Conservation (phyloP, 2,329 filamentous ascomycete species). For the Davidsoniella virescens region DNA sequence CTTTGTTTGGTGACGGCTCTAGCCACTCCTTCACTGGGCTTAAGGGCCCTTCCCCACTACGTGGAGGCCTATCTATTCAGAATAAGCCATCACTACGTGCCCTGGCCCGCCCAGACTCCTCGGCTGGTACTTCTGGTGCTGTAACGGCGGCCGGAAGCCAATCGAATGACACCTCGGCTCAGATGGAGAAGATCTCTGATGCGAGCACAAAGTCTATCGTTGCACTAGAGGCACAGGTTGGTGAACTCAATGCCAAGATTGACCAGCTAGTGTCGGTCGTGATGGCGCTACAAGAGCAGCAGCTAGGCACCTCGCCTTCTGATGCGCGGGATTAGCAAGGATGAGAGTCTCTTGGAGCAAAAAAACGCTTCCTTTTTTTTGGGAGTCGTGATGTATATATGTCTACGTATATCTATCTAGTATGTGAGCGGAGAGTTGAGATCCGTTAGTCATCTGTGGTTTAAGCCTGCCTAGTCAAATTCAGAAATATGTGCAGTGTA, state of each 20-base stretch:
- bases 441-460: no score
- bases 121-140: neutral
- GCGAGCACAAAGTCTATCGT: constrained; percentile 18
- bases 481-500: no score
- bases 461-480: no score
- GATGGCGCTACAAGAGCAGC: constrained; percentile 30
- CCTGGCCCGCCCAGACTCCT: neutral
- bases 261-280: constrained; percentile 39
- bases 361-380: no score
- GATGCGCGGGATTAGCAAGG: neutral
- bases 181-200: constrained; percentile 17
- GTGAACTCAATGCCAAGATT: constrained; percentile 40
- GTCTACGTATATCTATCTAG: no score
- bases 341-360: no score
- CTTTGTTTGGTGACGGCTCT: constrained; percentile 24
- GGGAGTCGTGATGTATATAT: no score
- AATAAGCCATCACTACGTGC: neutral
- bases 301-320: constrained; percentile 14
- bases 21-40: constrained; percentile 31
- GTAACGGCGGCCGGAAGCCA: neutral
- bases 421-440: no score
- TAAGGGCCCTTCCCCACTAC: constrained; percentile 22
- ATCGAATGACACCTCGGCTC: neutral
- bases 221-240: constrained; percentile 33
- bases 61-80: constrained; percentile 5